phyloP scores from a whole-genome alignment of 495 filamentous ascomycete genomes.

The Hypoxylon perforatum region DNA sequence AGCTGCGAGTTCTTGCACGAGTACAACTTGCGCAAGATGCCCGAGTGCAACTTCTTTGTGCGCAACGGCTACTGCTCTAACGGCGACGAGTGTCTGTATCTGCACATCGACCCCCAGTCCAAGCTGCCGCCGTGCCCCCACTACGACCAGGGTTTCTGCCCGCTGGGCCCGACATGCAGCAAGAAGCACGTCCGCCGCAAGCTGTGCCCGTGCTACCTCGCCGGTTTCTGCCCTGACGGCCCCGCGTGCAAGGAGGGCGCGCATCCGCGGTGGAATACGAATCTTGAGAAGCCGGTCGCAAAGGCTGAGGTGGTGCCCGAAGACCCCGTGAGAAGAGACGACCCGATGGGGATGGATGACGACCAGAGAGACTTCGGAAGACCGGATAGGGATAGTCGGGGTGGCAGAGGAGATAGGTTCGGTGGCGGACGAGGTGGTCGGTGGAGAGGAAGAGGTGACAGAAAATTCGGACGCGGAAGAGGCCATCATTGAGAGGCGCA shows the following conservation, averaged over 20 bases:
- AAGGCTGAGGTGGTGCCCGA: slow-evolving; percentile 67
- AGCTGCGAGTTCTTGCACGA: slow-evolving; percentile 97
- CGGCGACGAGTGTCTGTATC: slow-evolving; percentile 95
- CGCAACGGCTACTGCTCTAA: slow-evolving; percentile 93
- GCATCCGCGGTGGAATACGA: slow-evolving; percentile 81
- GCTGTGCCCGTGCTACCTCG: slow-evolving; percentile 87
- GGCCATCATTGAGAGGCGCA: slow-evolving; percentile 39
- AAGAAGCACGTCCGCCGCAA: slow-evolving; percentile 84
- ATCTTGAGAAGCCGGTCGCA: slow-evolving; percentile 77
- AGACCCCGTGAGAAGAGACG: slow-evolving; percentile 65
- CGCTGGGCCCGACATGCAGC: slow-evolving; percentile 84
- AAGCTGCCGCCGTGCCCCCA: slow-evolving; percentile 88
- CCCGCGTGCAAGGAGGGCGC: slow-evolving; percentile 78
- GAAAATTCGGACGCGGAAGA: slow-evolving; percentile 47
- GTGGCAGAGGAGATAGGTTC: slow-evolving; percentile 48
- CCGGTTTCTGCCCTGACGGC: slow-evolving; percentile 94
- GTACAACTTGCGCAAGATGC: slow-evolving; percentile 97
- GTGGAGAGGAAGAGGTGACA: slow-evolving; percentile 49
- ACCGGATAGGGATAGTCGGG: slow-evolving; percentile 63
- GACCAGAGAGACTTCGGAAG: slow-evolving; percentile 59
- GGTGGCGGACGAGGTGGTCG: slow-evolving; percentile 44
- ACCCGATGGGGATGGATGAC: slow-evolving; percentile 56
- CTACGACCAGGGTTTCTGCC: slow-evolving; percentile 96
- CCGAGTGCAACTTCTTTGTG: slow-evolving; percentile 92
- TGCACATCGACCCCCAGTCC: slow-evolving; percentile 87